These are phyloP conservation scores for Pythium rhizo-oryzae DNA, from an alignment of 352 stramenopile species.

Conservation along the genomic window DNA sequence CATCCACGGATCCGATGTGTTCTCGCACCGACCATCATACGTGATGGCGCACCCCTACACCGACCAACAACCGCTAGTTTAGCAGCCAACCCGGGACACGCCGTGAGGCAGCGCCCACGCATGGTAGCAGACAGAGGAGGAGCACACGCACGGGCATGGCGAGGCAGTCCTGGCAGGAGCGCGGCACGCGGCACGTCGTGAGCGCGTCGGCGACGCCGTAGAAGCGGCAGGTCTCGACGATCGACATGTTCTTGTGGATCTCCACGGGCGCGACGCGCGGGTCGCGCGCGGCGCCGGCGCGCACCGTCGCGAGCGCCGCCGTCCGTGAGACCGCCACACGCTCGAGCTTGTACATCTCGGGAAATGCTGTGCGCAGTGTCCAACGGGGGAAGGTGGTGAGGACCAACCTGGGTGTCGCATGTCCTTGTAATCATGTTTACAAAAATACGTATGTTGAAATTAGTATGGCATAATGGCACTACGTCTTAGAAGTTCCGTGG, in stretches of 20 bases:
- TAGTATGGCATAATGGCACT: too few species aligned
- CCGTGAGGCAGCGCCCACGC: too few species aligned
- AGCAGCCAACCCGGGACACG: too few species aligned
- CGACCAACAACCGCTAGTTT: background rate
- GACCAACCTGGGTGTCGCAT: background rate
- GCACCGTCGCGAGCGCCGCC: background rate
- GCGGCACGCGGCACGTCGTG: constrained; percentile 9
- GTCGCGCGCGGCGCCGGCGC: background rate
- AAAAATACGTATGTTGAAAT: too few species aligned
- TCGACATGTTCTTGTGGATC: background rate
- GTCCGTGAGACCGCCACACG: background rate
- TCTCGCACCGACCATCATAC: background rate
- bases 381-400: background rate
- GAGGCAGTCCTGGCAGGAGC: constrained; percentile 20
- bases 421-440: too few species aligned
- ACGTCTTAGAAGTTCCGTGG: too few species aligned
- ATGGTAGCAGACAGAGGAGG: background rate
- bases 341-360: background rate
- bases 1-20: background rate
- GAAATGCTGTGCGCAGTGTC: background rate
- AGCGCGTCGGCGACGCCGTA: constrained; percentile 12
- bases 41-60: constrained; percentile 8
- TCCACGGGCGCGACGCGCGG: background rate
- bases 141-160: constrained; percentile 8
- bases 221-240: constrained; percentile 11